Conservation (phyloP, 345 rosid species). For the Mangifera indica region DNA sequence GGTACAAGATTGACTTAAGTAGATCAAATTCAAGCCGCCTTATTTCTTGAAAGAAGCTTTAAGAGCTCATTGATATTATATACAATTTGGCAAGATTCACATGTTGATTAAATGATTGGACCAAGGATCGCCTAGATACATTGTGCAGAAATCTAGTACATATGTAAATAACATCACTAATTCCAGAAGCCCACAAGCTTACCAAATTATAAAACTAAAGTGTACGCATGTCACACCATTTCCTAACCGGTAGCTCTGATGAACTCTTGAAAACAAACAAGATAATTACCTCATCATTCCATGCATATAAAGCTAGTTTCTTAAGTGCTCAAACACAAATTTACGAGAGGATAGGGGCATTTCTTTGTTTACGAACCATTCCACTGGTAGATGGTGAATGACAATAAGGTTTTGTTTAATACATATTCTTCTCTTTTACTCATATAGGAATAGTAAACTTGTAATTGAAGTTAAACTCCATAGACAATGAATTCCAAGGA, state of each 20-base stretch:
- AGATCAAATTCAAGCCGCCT: slow-evolving; percentile 1
- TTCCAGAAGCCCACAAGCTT: too few relatives aligned
- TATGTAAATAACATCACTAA: neutral
- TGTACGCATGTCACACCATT: neutral
- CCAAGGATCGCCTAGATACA: neutral
- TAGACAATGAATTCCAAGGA: too few relatives aligned
- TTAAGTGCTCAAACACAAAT: too few relatives aligned
- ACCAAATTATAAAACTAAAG: neutral
- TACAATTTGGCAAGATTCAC: too few relatives aligned
- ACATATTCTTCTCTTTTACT: too few relatives aligned
- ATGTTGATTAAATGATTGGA: slow-evolving; percentile 7
- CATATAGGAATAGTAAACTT: too few relatives aligned
- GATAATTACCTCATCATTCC: neutral
- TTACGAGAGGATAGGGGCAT: neutral
- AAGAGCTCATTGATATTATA: too few relatives aligned
- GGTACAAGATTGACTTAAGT: slow-evolving; percentile 28
- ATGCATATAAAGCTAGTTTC: neutral
- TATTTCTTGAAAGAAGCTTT: neutral
- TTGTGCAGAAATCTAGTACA: neutral
- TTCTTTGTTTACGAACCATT: neutral
- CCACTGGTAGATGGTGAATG: neutral
- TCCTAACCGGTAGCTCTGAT: neutral
- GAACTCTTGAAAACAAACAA: neutral
- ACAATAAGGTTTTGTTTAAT: too few relatives aligned
- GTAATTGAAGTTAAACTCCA: too few relatives aligned